Evolutionary conservation across 768 basidiomycete species (phyloP).

Genomic region (Suillus bovinus): DNA sequence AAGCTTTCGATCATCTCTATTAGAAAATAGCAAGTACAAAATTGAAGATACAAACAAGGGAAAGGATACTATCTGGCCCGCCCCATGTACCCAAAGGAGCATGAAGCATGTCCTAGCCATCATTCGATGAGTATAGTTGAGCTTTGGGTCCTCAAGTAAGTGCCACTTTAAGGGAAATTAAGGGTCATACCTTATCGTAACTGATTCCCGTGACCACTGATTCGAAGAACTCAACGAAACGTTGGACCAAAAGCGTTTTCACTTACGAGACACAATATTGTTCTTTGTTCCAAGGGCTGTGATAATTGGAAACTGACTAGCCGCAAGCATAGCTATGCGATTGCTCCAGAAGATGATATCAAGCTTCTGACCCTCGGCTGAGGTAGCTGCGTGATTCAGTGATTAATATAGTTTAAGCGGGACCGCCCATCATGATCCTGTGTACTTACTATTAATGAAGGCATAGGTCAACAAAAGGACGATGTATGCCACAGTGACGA

Average conservation of each 20-base stretch:
- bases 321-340: slow-evolving; percentile 33
- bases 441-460: slow-evolving; percentile 43
- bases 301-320: slow-evolving; percentile 43
- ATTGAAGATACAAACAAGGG: slow-evolving; percentile 8
- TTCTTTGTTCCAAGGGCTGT: slow-evolving; percentile 51
- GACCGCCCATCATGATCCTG: slow-evolving; percentile 21
- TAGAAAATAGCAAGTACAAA: neutral
- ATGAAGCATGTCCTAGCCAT: slow-evolving; percentile 46
- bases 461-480: slow-evolving; percentile 44
- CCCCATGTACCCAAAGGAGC: slow-evolving; percentile 50
- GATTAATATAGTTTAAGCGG: no score
- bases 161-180: neutral
- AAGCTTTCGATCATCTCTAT: slow-evolving; percentile 8
- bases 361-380: slow-evolving; percentile 4
- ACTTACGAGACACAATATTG: slow-evolving; percentile 43
- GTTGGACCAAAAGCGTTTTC: neutral
- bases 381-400: slow-evolving; percentile 7
- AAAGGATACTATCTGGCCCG: slow-evolving; percentile 15
- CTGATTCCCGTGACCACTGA: slow-evolving; percentile 30
- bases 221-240: neutral
- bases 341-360: slow-evolving; percentile 27
- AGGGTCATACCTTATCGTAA: slow-evolving; percentile 25
- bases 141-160: slow-evolving; percentile 22
- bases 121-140: slow-evolving; percentile 49
- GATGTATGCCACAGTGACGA: slow-evolving; percentile 49